Evolutionary conservation across 805 yeast species (phyloP).

Genomic region (Yarrowia deformans): DNA sequence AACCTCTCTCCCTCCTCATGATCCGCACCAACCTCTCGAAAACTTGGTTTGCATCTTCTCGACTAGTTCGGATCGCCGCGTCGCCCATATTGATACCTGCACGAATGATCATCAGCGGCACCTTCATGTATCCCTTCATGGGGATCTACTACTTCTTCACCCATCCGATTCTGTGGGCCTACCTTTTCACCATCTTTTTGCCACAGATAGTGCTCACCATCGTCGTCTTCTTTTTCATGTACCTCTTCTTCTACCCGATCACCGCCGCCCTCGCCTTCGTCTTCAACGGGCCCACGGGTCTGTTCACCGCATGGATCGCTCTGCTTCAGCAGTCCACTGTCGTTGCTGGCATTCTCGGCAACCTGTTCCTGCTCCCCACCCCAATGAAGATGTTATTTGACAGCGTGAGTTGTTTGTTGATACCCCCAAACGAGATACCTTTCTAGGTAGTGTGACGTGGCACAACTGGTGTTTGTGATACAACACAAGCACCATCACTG

Average conservation of each 20-base stretch:
- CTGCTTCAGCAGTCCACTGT: constrained; percentile 56
- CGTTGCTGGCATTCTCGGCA: constrained; percentile 55
- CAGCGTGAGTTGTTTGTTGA: constrained; percentile 49
- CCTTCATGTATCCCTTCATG: constrained; percentile 50
- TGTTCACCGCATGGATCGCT: constrained; percentile 56
- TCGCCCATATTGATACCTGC: constrained; percentile 46
- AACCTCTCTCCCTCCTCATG: neutral
- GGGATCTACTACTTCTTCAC: constrained; percentile 55
- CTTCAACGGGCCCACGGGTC: constrained; percentile 61
- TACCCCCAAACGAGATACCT: neutral
- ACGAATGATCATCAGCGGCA: constrained; percentile 45
- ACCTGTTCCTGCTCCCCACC: constrained; percentile 56
- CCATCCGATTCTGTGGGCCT: constrained; percentile 58
- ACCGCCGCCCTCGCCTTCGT: constrained; percentile 55
- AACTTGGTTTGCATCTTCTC: constrained; percentile 27
- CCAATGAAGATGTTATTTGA: constrained; percentile 59
- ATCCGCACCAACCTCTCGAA: constrained; percentile 25
- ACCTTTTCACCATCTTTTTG: constrained; percentile 54
- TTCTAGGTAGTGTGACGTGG: neutral
- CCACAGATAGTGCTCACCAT: constrained; percentile 57
- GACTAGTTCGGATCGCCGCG: constrained; percentile 7
- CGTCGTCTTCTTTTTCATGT: constrained; percentile 52
- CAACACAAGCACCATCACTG: neutral
- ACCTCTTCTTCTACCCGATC: constrained; percentile 55
- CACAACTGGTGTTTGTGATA: neutral